phyloP scores from a whole-genome alignment of 1,139 yeast genomes.

The Lodderomyces metapsilosis region DNA sequence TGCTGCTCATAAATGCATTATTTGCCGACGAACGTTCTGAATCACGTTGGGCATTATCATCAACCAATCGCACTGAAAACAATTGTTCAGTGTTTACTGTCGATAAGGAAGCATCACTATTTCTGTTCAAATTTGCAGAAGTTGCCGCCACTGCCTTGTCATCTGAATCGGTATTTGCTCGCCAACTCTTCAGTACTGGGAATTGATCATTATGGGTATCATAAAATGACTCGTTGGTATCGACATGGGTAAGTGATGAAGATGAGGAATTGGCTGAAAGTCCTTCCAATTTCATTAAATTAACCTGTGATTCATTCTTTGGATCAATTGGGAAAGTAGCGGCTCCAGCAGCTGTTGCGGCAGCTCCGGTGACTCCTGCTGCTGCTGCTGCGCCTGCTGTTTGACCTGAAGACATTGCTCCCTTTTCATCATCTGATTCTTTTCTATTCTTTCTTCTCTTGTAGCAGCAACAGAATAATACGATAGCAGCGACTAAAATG shows the following conservation, averaged over 20 bases:
- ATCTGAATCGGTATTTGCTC: constrained; percentile 46
- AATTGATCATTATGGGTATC: constrained; percentile 5
- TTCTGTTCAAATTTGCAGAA: constrained; percentile 22
- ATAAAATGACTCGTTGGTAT: constrained; percentile 18
- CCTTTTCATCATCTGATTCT: constrained; percentile 19
- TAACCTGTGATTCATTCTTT: constrained; percentile 17
- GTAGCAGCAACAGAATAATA: constrained; percentile 60
- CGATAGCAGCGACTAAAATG: constrained; percentile 45
- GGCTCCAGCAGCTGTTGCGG: constrained; percentile 4
- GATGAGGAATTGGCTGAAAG: constrained; percentile 28
- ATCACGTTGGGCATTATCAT: constrained; percentile 47
- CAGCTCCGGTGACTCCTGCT: constrained; percentile 4
- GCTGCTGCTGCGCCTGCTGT: constrained; percentile 22
- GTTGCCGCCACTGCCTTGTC: constrained; percentile 11
- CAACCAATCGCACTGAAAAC: constrained; percentile 75
- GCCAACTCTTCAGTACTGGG: constrained; percentile 63
- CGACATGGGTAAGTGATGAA: constrained; percentile 41
- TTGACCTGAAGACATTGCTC: background rate
- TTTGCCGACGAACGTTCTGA: constrained; percentile 27
- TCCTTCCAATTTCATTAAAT: constrained; percentile 53
- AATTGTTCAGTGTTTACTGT: constrained; percentile 87
- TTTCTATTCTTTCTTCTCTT: constrained; percentile 35
- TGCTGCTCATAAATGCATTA: constrained; percentile 24
- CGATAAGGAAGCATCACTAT: constrained; percentile 70
- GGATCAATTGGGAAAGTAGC: constrained; percentile 8